phyloP scores from a whole-genome alignment of 371 early-diverging fungal species.

The Massospora cicadina region DNA sequence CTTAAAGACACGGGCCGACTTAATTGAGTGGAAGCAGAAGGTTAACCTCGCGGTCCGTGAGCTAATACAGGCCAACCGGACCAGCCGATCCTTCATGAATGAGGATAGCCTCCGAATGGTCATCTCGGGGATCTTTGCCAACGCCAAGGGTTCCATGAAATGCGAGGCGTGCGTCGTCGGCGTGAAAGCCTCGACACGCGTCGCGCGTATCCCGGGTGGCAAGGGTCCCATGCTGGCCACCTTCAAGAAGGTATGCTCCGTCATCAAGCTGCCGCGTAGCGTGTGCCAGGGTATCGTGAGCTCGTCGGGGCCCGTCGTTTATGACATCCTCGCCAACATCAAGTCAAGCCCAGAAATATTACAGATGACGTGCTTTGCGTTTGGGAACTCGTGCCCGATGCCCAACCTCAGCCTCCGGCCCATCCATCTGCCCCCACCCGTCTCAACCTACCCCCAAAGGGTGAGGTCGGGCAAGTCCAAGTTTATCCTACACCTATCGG shows the following conservation, averaged over 20 bases:
- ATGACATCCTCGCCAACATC: neutral
- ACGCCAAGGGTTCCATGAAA: neutral
- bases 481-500: conserved; percentile 1
- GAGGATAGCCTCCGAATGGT: neutral
- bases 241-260: neutral
- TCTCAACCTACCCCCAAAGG: neutral
- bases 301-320: neutral
- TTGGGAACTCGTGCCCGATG: neutral
- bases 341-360: neutral
- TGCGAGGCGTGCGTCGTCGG: conserved; percentile 8
- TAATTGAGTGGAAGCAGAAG: neutral
- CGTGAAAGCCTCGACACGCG: neutral
- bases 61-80: neutral
- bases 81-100: neutral
- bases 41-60: neutral
- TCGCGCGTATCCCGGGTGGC: neutral
- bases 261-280: neutral
- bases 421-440: neutral
- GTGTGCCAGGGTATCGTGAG: conserved; percentile 6
- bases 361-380: neutral
- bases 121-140: neutral
- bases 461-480: neutral
- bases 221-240: neutral
- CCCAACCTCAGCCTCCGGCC: neutral
- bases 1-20: neutral